A percentile compares a stretch with the other conserved stretches of the same genome.
These are phyloP conservation scores for Backusella sp. DNA, from an alignment of 192 early-diverging fungal genomes.

Conservation along the genomic window DNA sequence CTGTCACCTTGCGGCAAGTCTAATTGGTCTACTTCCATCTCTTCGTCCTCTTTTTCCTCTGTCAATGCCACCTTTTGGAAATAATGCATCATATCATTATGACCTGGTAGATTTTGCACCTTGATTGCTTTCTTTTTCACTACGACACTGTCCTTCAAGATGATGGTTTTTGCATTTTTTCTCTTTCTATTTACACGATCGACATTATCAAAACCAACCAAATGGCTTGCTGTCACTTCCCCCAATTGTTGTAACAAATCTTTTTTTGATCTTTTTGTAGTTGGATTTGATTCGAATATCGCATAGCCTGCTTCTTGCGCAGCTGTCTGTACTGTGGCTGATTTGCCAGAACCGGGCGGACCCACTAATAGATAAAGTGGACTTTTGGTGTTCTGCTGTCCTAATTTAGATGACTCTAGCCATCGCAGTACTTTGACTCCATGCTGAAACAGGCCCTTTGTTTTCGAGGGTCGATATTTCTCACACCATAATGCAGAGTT, in stretches of 20 bases:
- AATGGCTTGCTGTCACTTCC: conserved; percentile 75
- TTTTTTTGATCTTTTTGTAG: conserved; percentile 64
- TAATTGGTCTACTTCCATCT: neutral
- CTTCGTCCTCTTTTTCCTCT: neutral
- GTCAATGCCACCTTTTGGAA: neutral
- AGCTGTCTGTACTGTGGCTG: conserved; percentile 67
- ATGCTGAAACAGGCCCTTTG: conserved; percentile 11
- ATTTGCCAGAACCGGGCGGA: conserved; percentile 69
- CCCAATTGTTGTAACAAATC: conserved; percentile 63
- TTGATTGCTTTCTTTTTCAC: neutral
- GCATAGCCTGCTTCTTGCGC: conserved; percentile 73
- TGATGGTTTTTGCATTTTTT: neutral
- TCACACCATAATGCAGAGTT: conserved; percentile 18
- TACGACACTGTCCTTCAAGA: neutral
- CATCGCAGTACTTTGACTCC: conserved; percentile 18
- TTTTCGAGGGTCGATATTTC: conserved; percentile 20
- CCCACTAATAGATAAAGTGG: conserved; percentile 58
- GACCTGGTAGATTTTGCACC: neutral
- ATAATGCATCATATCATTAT: conserved; percentile 12
- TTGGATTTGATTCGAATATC: conserved; percentile 74
- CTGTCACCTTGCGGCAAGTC: neutral
- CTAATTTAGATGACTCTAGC: conserved; percentile 9
- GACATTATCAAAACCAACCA: conserved; percentile 48
- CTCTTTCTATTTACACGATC: neutral
- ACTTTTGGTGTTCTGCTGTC: neutral